These are phyloP conservation scores for Nakazawaea holstii DNA, from an alignment of 805 yeast genomes.

Conservation along the genomic window DNA sequence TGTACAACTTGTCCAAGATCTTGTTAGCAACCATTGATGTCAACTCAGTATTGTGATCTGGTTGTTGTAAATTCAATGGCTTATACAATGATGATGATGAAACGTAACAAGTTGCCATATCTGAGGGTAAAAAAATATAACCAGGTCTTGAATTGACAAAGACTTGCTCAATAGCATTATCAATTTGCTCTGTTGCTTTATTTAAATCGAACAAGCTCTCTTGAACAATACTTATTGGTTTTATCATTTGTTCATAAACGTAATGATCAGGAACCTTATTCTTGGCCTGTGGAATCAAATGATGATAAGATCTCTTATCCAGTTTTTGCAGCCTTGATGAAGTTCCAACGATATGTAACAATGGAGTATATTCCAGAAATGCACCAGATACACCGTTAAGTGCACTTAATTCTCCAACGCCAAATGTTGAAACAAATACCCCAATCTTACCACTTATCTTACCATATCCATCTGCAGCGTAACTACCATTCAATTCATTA, in stretches of 20 bases:
- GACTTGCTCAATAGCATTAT: conserved; percentile 54
- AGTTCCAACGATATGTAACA: conserved; percentile 48
- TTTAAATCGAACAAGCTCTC: conserved; percentile 40
- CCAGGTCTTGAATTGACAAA: conserved; percentile 69
- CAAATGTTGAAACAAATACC: conserved; percentile 41
- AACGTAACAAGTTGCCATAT: conserved; percentile 44
- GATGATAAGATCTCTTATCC: conserved; percentile 12
- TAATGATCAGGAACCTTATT: conserved; percentile 50
- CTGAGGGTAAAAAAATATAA: conserved; percentile 74
- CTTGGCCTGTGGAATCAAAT: conserved; percentile 48
- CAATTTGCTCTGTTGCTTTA: conserved; percentile 57
- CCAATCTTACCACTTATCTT: conserved; percentile 28
- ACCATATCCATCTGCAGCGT: conserved; percentile 46
- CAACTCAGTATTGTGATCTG: conserved; percentile 16
- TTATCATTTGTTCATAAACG: conserved; percentile 61
- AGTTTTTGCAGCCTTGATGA: conserved; percentile 17
- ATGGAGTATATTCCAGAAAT: conserved; percentile 40
- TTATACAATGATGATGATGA: conserved; percentile 28
- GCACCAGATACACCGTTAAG: conserved; percentile 45
- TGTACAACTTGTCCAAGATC: conserved; percentile 33
- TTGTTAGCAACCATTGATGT: conserved; percentile 22
- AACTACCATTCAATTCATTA: conserved; percentile 47
- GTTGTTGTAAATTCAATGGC: conserved; percentile 21
- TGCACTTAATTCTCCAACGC: conserved; percentile 49
- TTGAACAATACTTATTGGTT: conserved; percentile 47